Evolutionary conservation across 2,329 filamentous ascomycete species (phyloP), one percentile per base, ranked within the genome.

Genomic region (Colletotrichum liaoningense): DNA sequence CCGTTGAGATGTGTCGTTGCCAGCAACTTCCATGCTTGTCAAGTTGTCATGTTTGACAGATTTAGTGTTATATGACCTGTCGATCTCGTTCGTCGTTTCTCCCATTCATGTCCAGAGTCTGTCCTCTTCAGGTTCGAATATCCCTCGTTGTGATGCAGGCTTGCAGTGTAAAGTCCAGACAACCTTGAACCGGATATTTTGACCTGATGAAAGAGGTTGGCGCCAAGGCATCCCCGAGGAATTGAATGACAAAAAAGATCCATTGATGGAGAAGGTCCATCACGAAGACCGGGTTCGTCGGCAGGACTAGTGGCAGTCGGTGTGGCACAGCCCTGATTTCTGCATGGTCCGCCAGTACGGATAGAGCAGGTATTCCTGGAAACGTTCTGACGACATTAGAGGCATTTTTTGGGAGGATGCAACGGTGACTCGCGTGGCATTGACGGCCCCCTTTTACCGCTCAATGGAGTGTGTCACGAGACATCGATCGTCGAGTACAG

Each of bases 281-380:
- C 33, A 30, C 38, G 57, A 56, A 33, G 62, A 28, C 71, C 56
- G 67, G 71, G 24, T 62, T 65, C 11, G 60, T 63, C 71, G 71
- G 71, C 67, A 71, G 46, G 22, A 24, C 46, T 71, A 73, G 60
- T 58, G 35, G 19, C 19, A 42, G 46, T 66, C 35, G 56, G 67
- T 66, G 70, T 73, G 71, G 62, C 71, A 66, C 56, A 73, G 67
- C 60, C 60, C 58, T 28, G 71, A 60, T 60, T 33, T 58, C 19
- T 42, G 28, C 56, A 52, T 56, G 35, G 38, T 28, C 35, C 38
- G n/a, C 35, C n/a, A 24, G 63, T 24, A 59, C 26, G 19, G 24
- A 66, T 55, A 14, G 16, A 63, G 46, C 62, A 63, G 46, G 46
- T 24, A 24, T 22, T 54, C 16, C 59, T 38, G 5, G 63, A 35